These are phyloP conservation scores for Cardiospermum halicacabum DNA, from an alignment of 345 rosid species.

Conservation along the genomic window DNA sequence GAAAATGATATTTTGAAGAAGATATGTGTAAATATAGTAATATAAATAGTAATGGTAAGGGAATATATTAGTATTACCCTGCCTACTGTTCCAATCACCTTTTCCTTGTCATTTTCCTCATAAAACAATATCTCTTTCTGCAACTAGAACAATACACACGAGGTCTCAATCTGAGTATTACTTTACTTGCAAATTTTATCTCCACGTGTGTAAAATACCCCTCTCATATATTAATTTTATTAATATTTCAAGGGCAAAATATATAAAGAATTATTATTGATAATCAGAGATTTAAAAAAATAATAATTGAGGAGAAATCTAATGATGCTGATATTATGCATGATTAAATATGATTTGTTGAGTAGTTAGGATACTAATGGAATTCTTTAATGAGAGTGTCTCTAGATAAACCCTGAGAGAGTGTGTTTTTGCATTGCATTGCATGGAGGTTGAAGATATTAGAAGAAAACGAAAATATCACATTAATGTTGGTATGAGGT, in stretches of 20 bases:
- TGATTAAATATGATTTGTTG: too few relatives aligned
- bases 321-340: too few relatives aligned
- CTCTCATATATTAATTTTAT: background rate
- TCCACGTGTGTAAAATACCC: constrained; percentile 21
- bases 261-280: background rate
- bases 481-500: constrained; percentile 20
- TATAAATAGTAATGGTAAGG: constrained; percentile 20
- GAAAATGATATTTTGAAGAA: too few relatives aligned
- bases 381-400: too few relatives aligned
- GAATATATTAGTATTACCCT: background rate
- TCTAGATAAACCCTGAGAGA: too few relatives aligned
- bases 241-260: too few relatives aligned
- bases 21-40: too few relatives aligned
- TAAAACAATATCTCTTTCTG: constrained; percentile 16
- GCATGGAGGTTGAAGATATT: too few relatives aligned
- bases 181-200: background rate
- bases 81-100: constrained; percentile 13
- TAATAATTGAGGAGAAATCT: background rate
- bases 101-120: constrained; percentile 29
- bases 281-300: background rate
- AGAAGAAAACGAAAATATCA: too few relatives aligned
- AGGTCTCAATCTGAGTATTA: constrained; percentile 3
- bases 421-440: background rate
- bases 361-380: too few relatives aligned
- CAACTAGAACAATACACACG: constrained; percentile 16